A percentile compares a stretch with the other conserved stretches of the same genome.
Conservation (phyloP, 2,329 filamentous ascomycete genomes). For the Cryphonectria carpinicola region DNA sequence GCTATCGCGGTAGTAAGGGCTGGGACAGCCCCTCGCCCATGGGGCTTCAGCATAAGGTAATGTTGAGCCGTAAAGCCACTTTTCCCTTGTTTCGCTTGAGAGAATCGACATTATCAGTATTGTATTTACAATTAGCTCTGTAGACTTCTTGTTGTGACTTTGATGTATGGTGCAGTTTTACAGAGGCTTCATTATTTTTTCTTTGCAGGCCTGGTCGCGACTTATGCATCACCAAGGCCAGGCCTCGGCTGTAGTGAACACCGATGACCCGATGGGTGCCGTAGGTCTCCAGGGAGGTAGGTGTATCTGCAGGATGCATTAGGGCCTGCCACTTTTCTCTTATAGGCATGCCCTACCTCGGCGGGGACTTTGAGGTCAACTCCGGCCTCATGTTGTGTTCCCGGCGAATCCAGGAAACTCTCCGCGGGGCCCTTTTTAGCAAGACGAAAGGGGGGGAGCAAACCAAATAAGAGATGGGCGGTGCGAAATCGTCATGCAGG, state of each 20-base stretch:
- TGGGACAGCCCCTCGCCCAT: constrained; percentile 28
- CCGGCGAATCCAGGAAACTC: neutral
- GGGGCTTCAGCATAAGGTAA: constrained; percentile 26
- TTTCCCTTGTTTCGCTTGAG: constrained; percentile 9
- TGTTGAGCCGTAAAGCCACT: constrained; percentile 27
- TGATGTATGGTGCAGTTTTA: neutral
- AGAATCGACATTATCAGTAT: constrained; percentile 21
- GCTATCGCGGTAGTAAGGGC: constrained; percentile 27
- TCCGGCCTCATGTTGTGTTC: neutral
- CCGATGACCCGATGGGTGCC: neutral
- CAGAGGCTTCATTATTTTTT: neutral
- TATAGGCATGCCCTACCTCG: neutral
- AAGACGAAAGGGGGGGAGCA: too few species aligned
- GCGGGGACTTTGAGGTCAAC: neutral
- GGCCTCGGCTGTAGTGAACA: neutral
- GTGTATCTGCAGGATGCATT: neutral
- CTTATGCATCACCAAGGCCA: neutral
- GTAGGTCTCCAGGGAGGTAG: neutral
- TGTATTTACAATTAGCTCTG: neutral
- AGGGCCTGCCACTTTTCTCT: neutral
- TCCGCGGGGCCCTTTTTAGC: too few species aligned
- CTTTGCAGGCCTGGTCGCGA: neutral
- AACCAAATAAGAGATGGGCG: too few species aligned
- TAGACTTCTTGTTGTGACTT: neutral
- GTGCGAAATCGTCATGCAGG: too few species aligned